Percentiles rank a stretch among this genome's conserved stretches.
Conservation (phyloP, 129 eudicot genomes). For the Lactuca sativa region DNA sequence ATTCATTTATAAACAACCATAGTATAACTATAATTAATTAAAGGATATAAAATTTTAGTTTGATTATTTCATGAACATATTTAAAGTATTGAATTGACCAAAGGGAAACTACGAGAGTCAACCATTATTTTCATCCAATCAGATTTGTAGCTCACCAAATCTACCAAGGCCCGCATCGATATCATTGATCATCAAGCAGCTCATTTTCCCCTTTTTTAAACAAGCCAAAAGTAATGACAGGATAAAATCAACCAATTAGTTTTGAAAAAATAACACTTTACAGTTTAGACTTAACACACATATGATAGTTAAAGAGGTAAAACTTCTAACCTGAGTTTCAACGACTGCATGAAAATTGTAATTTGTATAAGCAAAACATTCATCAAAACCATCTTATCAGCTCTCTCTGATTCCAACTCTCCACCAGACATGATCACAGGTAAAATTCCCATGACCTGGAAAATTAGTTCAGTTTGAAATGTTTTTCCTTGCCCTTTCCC, state of each 20-base stretch:
- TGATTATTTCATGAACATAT: background rate
- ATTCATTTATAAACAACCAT: background rate
- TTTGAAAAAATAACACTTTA: conserved; percentile 13
- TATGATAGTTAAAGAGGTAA: conserved; percentile 27
- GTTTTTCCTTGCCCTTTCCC: conserved; percentile 99
- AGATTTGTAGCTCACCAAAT: conserved; percentile 80
- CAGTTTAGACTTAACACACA: conserved; percentile 1
- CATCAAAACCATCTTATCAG: conserved; percentile 50
- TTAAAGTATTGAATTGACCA: background rate
- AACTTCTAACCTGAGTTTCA: conserved; percentile 81
- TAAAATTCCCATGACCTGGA: conserved; percentile 88
- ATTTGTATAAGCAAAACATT: background rate
- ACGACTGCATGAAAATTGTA: conserved; percentile 42
- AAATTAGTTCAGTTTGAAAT: conserved; percentile 95
- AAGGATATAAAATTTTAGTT: background rate
- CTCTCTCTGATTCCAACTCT: conserved; percentile 96
- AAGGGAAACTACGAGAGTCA: conserved; percentile 18
- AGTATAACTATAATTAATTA: background rate
- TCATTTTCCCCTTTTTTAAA: conserved; percentile 81
- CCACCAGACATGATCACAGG: conserved; percentile 98
- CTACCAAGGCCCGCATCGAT: conserved; percentile 99
- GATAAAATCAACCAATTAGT: background rate
- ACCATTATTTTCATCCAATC: conserved; percentile 36
- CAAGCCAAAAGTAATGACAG: conserved; percentile 17
- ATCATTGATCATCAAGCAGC: conserved; percentile 95